Evolutionary conservation across 768 basidiomycete genomes (phyloP).

Genomic region (Boletales sp.): DNA sequence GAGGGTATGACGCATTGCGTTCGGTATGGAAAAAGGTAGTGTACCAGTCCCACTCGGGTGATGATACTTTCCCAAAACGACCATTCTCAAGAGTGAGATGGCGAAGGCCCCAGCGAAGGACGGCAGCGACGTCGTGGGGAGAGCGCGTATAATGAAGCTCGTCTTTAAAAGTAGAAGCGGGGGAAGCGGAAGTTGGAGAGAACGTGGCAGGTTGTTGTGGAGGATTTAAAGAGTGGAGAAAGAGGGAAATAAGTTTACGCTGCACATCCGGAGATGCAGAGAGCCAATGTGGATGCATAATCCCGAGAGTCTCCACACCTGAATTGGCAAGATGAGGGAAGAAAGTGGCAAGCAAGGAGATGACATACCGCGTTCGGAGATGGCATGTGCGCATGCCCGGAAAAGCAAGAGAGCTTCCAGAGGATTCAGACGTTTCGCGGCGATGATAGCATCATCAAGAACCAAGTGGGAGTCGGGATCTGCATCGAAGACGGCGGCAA

Average conservation of each 20-base stretch:
- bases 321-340: conserved; percentile 6
- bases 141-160: conserved; percentile 64
- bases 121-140: conserved; percentile 75
- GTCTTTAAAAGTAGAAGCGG: conserved; percentile 54
- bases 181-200: conserved; percentile 46
- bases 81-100: conserved; percentile 62
- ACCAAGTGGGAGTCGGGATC: conserved; percentile 47
- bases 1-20: conserved; percentile 54
- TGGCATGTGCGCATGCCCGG: conserved; percentile 64
- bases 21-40: conserved; percentile 58
- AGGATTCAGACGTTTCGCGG: conserved; percentile 55
- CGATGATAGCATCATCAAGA: conserved; percentile 53
- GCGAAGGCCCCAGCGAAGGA: conserved; percentile 77
- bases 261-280: conserved; percentile 71
- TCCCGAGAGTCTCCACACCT: conserved; percentile 80
- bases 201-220: conserved; percentile 45
- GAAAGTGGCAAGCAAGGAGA: background rate
- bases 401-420: conserved; percentile 62
- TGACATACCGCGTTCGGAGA: conserved; percentile 57
- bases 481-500: conserved; percentile 59
- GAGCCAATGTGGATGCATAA: conserved; percentile 86
- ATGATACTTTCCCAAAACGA: conserved; percentile 53
- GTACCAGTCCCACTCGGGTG: conserved; percentile 65
- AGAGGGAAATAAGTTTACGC: conserved; percentile 62
- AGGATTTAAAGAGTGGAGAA: conserved; percentile 59